Evolutionary conservation across 257 asterid genomes (phyloP).

Genomic region (Prunella vulgaris): DNA sequence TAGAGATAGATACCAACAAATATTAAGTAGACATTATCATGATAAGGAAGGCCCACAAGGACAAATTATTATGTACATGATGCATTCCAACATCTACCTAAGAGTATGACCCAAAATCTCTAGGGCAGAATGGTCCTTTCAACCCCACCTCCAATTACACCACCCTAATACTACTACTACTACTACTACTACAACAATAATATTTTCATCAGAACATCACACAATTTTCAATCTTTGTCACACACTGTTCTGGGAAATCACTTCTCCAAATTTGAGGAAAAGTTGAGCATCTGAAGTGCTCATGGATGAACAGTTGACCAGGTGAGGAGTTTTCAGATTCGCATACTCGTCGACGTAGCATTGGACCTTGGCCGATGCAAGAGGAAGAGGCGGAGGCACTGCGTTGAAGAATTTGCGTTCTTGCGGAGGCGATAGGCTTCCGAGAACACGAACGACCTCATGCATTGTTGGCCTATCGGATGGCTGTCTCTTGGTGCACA

Average conservation of each 20-base stretch:
- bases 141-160: neutral
- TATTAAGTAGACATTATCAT: neutral
- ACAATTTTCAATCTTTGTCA: conserved; percentile 10
- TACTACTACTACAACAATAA: neutral
- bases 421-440: conserved; percentile 37
- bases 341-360: conserved; percentile 86
- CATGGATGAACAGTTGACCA: conserved; percentile 77
- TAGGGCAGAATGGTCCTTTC: conserved; percentile 12
- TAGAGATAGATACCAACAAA: neutral
- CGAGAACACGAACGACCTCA: conserved; percentile 76
- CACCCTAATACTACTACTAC: neutral
- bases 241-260: conserved; percentile 60
- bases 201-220: neutral
- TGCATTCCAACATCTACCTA: neutral
- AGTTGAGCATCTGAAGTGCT: conserved; percentile 89
- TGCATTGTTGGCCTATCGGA: conserved; percentile 90
- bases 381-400: conserved; percentile 1
- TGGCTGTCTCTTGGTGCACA: conserved; percentile 83
- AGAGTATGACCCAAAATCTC: conserved; percentile 22
- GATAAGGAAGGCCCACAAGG: conserved; percentile 10
- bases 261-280: conserved; percentile 76
- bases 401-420: conserved; percentile 27
- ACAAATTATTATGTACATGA: conserved; percentile 16
- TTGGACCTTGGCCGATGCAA: conserved; percentile 44
- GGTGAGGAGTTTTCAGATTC: conserved; percentile 78